Evolutionary conservation across 306 rosid species (phyloP), one percentile per base, ranked within the genome.

Genomic region (Geum urbanum): DNA sequence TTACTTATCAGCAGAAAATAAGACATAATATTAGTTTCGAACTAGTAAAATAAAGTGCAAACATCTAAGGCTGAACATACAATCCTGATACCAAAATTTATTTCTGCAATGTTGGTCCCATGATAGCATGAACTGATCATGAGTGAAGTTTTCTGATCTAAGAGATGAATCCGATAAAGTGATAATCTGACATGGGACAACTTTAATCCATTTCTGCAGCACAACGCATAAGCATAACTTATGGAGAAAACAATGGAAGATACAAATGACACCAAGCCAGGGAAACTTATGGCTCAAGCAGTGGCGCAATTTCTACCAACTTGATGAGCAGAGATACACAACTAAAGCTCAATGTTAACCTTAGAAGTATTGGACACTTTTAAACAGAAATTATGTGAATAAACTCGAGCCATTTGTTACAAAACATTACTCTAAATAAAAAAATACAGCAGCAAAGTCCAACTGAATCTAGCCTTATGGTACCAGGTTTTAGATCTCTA

Each of bases 401-500:
- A 44, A 24, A 51, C 16, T 64, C 50, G 39, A 32, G n/a, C 32
- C 59, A 27, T 12, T 32, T 50, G 32, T 46, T 50, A 15, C 4
- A 55, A 3, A 20, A 62, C 46, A 64, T 54, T 22, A 77, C 51
- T 67, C 50, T 66, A 53, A 70, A 44, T 41, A 77, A 37, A 43
- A 24, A 57, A 62, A 47, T 49, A 43, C 47, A 50, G 55, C 14
- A 62, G 59, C 6, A 5, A 69, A 76, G 55, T 4, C 53, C 61
- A 57, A 54, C 70, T 51, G 59, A 71, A 75, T 40, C 76, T 48
- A 71, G 79, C 61, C 50, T 19, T 44, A 37, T 11, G 45, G 73
- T 88, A 94, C 97, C 96, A 69, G 99, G 99, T 82, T 94, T 94
- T 37, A 94, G 81, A 83, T 94, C 99, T 87, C 99, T 88, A 61